Evolutionary conservation across 345 rosid genomes (phyloP).

Genomic region (Lumnitzera littorea): DNA sequence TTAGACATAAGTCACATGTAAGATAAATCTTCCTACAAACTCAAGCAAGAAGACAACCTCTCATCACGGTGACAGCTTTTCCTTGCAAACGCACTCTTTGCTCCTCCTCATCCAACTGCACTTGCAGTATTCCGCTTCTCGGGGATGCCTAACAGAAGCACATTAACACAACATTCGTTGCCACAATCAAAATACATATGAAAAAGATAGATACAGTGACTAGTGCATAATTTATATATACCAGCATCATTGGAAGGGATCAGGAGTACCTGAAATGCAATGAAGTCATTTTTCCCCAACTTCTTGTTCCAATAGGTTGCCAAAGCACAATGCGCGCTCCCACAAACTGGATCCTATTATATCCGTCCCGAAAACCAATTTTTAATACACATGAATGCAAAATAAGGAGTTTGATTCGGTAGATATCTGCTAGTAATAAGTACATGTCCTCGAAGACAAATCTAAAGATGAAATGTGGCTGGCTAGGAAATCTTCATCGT

Average conservation of each 20-base stretch:
- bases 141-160: not conserved
- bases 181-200: no score
- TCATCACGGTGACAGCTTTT: not conserved
- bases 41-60: not conserved
- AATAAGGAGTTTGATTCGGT: not conserved
- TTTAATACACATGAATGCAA: not conserved
- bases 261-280: slow-evolving; percentile 48
- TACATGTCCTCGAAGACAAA: no score
- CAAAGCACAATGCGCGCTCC: slow-evolving; percentile 75
- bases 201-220: no score
- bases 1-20: no score
- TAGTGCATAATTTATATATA: no score
- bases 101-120: not conserved
- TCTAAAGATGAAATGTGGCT: no score
- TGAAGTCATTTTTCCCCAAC: slow-evolving; percentile 49
- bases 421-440: not conserved
- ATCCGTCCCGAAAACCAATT: not conserved
- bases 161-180: not conserved
- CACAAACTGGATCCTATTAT: slow-evolving; percentile 72
- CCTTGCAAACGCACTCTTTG: not conserved
- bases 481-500: no score
- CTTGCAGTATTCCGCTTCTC: not conserved
- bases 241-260: not conserved
- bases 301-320: slow-evolving; percentile 65
- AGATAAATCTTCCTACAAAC: no score